Conservation (phyloP, 345 rosid species). For the Geranium brycei region DNA sequence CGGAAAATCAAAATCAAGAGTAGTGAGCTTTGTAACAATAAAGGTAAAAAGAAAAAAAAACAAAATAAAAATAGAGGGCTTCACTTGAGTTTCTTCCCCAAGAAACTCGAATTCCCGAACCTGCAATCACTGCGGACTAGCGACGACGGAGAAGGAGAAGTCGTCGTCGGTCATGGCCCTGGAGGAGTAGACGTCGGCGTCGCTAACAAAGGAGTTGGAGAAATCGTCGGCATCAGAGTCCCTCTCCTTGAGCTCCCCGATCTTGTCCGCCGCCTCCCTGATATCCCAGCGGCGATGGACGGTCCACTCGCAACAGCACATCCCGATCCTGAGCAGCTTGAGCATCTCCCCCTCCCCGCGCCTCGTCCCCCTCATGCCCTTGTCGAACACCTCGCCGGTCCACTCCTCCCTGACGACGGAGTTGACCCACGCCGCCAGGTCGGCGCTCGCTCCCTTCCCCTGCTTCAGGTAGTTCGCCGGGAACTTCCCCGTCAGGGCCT, state of each 20-base stretch:
- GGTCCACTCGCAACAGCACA: conserved; percentile 75
- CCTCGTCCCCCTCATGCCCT: conserved; percentile 52
- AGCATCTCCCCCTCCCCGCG: conserved; percentile 62
- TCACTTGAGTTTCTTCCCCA: no score
- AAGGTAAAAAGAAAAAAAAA: no score
- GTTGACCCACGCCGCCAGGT: conserved; percentile 71
- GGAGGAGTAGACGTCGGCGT: conserved; percentile 42
- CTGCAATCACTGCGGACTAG: no score
- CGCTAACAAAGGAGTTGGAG: conserved; percentile 42
- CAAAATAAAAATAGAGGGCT: no score
- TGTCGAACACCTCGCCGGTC: conserved; percentile 78
- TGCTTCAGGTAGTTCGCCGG: conserved; percentile 61
- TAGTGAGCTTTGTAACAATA: no score
- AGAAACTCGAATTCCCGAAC: no score
- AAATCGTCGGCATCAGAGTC: conserved; percentile 35
- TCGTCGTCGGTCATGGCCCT: conserved; percentile 45
- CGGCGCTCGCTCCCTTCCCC: conserved; percentile 41
- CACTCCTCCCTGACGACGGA: conserved; percentile 68
- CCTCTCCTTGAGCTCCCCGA: conserved; percentile 48
- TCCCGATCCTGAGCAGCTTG: conserved; percentile 71
- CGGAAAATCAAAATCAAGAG: no score
- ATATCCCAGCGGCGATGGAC: conserved; percentile 59
- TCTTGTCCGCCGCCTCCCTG: conserved; percentile 43
- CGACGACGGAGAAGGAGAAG: conserved; percentile 32
- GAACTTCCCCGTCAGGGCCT: conserved; percentile 66